Conservation (phyloP, 768 basidiomycete species). For the Collybiopsis confluens region DNA sequence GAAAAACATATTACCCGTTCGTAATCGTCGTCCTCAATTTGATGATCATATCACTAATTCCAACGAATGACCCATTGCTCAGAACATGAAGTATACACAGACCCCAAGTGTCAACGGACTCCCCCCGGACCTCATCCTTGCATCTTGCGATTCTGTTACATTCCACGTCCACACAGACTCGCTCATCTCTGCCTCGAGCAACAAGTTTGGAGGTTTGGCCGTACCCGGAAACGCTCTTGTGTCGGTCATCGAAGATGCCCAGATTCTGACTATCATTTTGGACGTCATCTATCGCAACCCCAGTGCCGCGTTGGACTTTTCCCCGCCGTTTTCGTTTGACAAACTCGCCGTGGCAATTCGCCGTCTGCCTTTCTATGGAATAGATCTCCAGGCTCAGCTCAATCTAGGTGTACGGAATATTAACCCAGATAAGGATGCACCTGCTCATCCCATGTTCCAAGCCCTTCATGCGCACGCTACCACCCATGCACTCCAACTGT, state of each 20-base stretch:
- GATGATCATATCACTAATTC: no score
- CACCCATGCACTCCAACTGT: slow-evolving; percentile 29
- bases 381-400: slow-evolving; percentile 20
- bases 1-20: no score
- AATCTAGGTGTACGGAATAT: background rate
- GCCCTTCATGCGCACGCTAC: slow-evolving; percentile 18
- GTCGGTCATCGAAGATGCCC: slow-evolving; percentile 38
- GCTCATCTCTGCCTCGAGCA: slow-evolving; percentile 40
- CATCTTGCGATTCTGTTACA: slow-evolving; percentile 57
- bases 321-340: slow-evolving; percentile 27
- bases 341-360: slow-evolving; percentile 42
- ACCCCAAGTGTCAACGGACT: no score
- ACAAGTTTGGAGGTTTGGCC: slow-evolving; percentile 41
- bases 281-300: slow-evolving; percentile 52
- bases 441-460: slow-evolving; percentile 28
- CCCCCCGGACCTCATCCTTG: slow-evolving; percentile 30
- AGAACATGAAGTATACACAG: no score
- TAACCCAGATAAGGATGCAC: slow-evolving; percentile 23
- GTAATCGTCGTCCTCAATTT: no score
- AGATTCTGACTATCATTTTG: slow-evolving; percentile 49
- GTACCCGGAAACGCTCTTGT: slow-evolving; percentile 32
- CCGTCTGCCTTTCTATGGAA: slow-evolving; percentile 23
- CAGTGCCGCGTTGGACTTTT: background rate
- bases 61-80: no score
- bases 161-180: slow-evolving; percentile 52